phyloP scores from a whole-genome alignment of 106 monocot species.

The Chionographis japonica region DNA sequence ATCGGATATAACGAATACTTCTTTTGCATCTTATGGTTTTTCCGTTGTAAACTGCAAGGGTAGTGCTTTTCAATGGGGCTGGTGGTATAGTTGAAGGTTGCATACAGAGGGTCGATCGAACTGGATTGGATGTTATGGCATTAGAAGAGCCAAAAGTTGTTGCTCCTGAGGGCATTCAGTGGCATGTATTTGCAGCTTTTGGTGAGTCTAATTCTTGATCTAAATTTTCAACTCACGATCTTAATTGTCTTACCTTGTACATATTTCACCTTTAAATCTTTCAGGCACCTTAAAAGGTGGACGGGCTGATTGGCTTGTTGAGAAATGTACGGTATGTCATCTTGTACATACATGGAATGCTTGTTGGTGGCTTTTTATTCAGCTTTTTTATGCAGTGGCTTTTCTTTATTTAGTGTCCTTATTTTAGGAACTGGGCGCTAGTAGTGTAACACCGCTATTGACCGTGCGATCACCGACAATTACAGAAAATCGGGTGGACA shows the following conservation, averaged over 20 bases:
- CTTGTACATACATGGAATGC: not conserved
- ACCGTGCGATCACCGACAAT: slow-evolving; percentile 66
- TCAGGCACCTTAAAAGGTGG: slow-evolving; percentile 89
- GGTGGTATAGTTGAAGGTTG: slow-evolving; percentile 57
- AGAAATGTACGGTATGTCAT: slow-evolving; percentile 32
- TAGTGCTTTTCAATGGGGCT: slow-evolving; percentile 64
- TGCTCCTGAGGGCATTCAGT: slow-evolving; percentile 48
- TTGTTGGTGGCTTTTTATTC: not conserved
- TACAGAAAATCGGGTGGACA: slow-evolving; percentile 75
- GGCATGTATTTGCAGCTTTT: slow-evolving; percentile 92
- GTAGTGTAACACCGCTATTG: slow-evolving; percentile 82
- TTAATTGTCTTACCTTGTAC: not conserved
- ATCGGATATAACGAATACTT: too few species aligned
- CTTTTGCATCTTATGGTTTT: not conserved
- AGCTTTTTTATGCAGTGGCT: not conserved
- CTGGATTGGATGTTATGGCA: slow-evolving; percentile 44
- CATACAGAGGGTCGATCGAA: slow-evolving; percentile 44
- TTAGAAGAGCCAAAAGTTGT: slow-evolving; percentile 37
- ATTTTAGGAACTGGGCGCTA: slow-evolving; percentile 86
- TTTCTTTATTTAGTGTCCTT: not conserved
- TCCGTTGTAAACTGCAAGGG: slow-evolving; percentile 17
- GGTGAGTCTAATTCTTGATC: slow-evolving; percentile 42
- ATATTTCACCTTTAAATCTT: not conserved
- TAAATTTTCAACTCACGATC: not conserved
- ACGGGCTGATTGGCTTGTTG: slow-evolving; percentile 89